phyloP scores from a whole-genome alignment of 306 rosid genomes.

The Cotoneaster glaucophyllus region DNA sequence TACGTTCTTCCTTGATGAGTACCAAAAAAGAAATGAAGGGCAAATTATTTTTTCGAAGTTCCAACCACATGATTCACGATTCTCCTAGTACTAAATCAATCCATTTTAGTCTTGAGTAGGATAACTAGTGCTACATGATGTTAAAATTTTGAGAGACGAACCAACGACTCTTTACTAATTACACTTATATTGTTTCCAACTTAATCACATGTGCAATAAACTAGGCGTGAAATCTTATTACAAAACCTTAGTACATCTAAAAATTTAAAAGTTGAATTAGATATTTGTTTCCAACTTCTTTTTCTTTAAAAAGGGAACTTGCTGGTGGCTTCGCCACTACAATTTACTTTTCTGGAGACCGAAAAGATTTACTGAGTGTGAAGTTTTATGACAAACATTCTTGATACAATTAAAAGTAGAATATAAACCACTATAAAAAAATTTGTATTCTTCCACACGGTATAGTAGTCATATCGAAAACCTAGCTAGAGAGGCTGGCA shows the following conservation, averaged over 20 bases:
- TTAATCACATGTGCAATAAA: too few species aligned
- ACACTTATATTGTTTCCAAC: neutral
- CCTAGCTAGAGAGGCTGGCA: constrained; percentile 40
- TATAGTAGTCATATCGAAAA: too few species aligned
- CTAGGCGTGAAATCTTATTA: neutral
- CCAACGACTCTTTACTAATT: neutral
- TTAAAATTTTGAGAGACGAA: too few species aligned
- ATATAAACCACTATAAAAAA: neutral
- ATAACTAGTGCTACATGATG: neutral
- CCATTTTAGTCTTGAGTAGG: neutral
- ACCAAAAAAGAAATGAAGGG: neutral
- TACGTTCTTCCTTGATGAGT: neutral
- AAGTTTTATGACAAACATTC: neutral
- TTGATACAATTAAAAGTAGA: neutral
- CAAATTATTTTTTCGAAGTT: neutral
- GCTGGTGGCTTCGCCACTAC: too few species aligned
- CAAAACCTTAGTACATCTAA: too few species aligned
- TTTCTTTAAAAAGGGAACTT: too few species aligned
- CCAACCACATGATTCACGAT: neutral
- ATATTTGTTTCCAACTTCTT: too few species aligned
- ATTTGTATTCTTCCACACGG: neutral
- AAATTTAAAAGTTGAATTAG: too few species aligned
- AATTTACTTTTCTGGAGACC: accelerated
- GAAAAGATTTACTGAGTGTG: neutral
- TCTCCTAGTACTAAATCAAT: neutral